A percentile compares a stretch with the other conserved stretches of the same genome.
These are phyloP conservation scores for Cytospora leucostoma DNA, from an alignment of 2,329 filamentous ascomycete species.

Conservation along the genomic window DNA sequence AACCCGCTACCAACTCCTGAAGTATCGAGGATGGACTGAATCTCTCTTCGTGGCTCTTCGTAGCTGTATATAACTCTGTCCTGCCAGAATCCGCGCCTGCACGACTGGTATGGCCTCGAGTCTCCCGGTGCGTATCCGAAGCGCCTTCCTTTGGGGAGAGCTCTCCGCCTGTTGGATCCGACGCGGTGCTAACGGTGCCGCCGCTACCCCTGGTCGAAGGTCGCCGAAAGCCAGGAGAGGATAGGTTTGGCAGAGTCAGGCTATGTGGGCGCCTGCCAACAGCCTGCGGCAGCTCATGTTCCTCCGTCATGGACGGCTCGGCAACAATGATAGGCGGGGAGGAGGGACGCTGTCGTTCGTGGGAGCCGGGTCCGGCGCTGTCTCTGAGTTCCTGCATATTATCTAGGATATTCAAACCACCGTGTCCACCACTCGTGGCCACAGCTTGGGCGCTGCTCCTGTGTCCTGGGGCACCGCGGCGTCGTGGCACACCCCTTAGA, in stretches of 20 bases:
- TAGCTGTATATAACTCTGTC: conserved; percentile 2
- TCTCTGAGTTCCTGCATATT: conserved; percentile 36
- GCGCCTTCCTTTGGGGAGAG: conserved; percentile 30
- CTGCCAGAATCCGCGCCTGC: conserved; percentile 7
- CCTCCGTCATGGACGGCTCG: conserved; percentile 31
- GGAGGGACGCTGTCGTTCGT: conserved; percentile 18
- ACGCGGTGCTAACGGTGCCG: conserved; percentile 33
- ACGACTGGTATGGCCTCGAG: background rate
- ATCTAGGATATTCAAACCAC: conserved; percentile 33
- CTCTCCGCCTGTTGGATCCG: conserved; percentile 36
- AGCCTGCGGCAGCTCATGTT: background rate
- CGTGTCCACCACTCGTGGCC: conserved; percentile 21
- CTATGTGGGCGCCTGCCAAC: conserved; percentile 34
- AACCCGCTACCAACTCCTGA: conserved; percentile 41
- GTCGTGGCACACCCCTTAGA: conserved; percentile 37
- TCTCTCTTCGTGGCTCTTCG: conserved; percentile 17
- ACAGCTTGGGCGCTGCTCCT: background rate
- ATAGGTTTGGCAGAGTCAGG: conserved; percentile 37
- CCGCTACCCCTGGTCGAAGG: conserved; percentile 38
- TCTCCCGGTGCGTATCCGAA: background rate
- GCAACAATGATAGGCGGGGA: conserved; percentile 45
- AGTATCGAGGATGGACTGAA: conserved; percentile 29
- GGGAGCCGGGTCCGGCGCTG: conserved; percentile 27
- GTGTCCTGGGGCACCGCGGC: conserved; percentile 3
- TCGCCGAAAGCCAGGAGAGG: conserved; percentile 34